phyloP scores from a whole-genome alignment of 768 basidiomycete genomes.

The button mushroom (Agaricus bisporus) region DNA sequence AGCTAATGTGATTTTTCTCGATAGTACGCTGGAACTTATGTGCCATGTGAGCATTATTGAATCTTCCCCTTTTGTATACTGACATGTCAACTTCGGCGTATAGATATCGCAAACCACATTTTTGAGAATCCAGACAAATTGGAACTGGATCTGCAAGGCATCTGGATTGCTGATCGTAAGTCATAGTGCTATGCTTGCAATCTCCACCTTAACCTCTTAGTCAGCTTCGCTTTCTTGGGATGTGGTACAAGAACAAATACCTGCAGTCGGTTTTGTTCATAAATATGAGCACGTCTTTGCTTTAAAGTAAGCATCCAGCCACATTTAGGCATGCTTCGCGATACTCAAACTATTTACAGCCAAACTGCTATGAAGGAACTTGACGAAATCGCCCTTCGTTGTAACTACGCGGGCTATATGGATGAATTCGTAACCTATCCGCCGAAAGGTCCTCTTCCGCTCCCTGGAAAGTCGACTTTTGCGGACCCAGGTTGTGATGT shows the following conservation, averaged over 20 bases:
- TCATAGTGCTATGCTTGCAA: neutral
- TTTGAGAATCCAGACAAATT: slow-evolving; percentile 49
- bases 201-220: neutral
- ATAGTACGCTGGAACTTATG: slow-evolving; percentile 63
- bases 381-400: slow-evolving; percentile 43
- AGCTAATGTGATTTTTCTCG: neutral
- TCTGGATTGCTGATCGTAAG: slow-evolving; percentile 72
- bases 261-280: slow-evolving; percentile 69
- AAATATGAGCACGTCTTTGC: slow-evolving; percentile 67
- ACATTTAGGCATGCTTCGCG: too few species aligned
- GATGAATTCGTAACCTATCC: slow-evolving; percentile 62
- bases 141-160: slow-evolving; percentile 57
- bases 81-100: neutral
- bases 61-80: neutral
- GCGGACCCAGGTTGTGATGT: slow-evolving; percentile 53
- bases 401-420: slow-evolving; percentile 60
- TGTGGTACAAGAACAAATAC: slow-evolving; percentile 63
- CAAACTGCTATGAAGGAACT: slow-evolving; percentile 57
- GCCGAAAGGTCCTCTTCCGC: slow-evolving; percentile 57
- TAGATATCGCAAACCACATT: slow-evolving; percentile 74
- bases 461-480: slow-evolving; percentile 51
- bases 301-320: slow-evolving; percentile 47
- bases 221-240: slow-evolving; percentile 55
- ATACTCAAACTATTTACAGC: slow-evolving; percentile 25
- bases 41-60: slow-evolving; percentile 41